These are phyloP conservation scores for Cyberlindnera lachancei DNA, from an alignment of 805 yeast genomes.

Conservation along the genomic window DNA sequence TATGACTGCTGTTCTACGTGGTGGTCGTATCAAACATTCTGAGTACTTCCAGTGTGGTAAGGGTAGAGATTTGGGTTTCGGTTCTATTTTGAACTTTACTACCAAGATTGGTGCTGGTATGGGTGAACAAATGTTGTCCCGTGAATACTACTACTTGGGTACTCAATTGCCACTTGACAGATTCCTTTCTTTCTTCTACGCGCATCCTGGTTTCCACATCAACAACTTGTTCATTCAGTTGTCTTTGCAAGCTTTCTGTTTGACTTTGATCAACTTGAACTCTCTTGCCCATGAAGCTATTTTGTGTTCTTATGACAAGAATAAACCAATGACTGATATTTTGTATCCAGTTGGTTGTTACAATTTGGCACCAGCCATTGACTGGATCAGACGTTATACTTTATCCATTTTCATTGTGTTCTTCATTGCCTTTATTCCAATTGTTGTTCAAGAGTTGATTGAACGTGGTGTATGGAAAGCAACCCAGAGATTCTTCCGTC, in stretches of 20 bases:
- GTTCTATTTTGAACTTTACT: slow-evolving; percentile 77
- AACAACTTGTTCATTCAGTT: slow-evolving; percentile 72
- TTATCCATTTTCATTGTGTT: slow-evolving; percentile 76
- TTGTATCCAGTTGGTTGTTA: slow-evolving; percentile 64
- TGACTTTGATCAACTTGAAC: slow-evolving; percentile 63
- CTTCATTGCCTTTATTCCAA: slow-evolving; percentile 73
- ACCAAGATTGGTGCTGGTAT: slow-evolving; percentile 89
- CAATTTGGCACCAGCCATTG: slow-evolving; percentile 65
- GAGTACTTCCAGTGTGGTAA: slow-evolving; percentile 88
- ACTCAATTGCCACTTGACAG: slow-evolving; percentile 76
- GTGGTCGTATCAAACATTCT: slow-evolving; percentile 84
- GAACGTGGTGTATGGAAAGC: slow-evolving; percentile 81
- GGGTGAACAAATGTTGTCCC: slow-evolving; percentile 84
- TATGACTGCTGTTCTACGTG: slow-evolving; percentile 75
- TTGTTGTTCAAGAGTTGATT: slow-evolving; percentile 70
- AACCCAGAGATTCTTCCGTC: slow-evolving; percentile 59
- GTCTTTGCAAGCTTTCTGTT: slow-evolving; percentile 64
- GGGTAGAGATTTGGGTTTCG: slow-evolving; percentile 85
- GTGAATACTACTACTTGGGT: slow-evolving; percentile 78
- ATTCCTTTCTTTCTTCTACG: slow-evolving; percentile 76
- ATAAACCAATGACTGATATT: slow-evolving; percentile 61
- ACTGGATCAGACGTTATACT: slow-evolving; percentile 78
- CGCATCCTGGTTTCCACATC: slow-evolving; percentile 82
- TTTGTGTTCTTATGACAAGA: slow-evolving; percentile 58
- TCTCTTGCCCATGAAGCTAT: slow-evolving; percentile 68